Evolutionary conservation across 73 alveolate species (phyloP).

Genomic region (Tetrahymena thermophila): DNA sequence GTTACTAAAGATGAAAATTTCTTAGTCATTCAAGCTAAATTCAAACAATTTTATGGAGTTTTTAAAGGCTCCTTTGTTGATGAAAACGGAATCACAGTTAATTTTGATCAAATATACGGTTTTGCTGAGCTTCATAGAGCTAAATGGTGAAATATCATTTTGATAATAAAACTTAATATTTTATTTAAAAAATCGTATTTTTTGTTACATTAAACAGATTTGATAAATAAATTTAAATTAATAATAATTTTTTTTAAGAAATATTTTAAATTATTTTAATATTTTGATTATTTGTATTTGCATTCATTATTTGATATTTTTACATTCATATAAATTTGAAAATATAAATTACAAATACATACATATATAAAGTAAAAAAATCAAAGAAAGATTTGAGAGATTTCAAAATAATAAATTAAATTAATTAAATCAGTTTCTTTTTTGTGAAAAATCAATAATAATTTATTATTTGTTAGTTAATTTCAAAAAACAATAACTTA

Average conservation of each 20-base stretch:
- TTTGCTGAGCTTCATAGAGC: not conserved
- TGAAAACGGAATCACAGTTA: not conserved
- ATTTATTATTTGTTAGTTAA: not conserved
- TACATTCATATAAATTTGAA: not conserved
- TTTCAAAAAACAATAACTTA: not conserved
- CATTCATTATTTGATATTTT: not conserved
- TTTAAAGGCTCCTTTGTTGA: not conserved
- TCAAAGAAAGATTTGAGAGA: not conserved
- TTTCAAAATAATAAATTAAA: not conserved
- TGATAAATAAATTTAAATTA: no score
- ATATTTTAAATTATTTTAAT: no score
- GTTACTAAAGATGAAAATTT: not conserved
- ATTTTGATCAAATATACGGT: not conserved
- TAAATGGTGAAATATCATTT: not conserved
- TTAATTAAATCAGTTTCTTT: not conserved
- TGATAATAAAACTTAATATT: no score
- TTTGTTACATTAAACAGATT: no score
- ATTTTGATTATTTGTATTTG: no score
- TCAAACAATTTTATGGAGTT: not conserved
- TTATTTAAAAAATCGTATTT: no score
- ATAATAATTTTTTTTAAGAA: no score
- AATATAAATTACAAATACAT: not conserved
- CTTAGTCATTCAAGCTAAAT: not conserved
- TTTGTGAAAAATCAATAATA: not conserved
- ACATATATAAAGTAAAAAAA: not conserved